A percentile compares a stretch with the other conserved stretches of the same genome.
phyloP scores from a whole-genome alignment of 495 filamentous ascomycete species.

The Pseudoneurospora amorphoporcata region DNA sequence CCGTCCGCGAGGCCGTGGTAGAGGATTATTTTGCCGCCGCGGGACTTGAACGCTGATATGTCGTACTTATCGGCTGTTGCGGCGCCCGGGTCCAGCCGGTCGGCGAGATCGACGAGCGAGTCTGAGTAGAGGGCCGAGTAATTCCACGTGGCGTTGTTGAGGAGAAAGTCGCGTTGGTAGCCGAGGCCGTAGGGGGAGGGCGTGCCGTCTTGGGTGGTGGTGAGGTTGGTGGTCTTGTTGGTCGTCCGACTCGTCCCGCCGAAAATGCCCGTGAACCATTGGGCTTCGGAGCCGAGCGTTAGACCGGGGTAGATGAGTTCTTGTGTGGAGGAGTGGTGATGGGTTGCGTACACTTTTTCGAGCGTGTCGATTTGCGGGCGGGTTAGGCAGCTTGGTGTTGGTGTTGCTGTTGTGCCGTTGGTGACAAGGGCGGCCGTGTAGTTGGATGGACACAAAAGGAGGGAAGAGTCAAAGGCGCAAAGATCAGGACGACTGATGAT shows the following conservation, averaged over 20 bases:
- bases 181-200: constrained; percentile 25
- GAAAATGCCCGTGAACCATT: constrained; percentile 4
- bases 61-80: constrained; percentile 37
- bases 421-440: constrained; percentile 6
- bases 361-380: constrained; percentile 45
- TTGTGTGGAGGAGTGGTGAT: constrained; percentile 36
- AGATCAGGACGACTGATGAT: constrained; percentile 50
- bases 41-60: constrained; percentile 28
- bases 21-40: constrained; percentile 45
- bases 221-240: constrained; percentile 10
- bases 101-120: constrained; percentile 8
- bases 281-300: constrained; percentile 23
- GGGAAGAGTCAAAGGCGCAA: constrained; percentile 45
- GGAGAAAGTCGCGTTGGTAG: constrained; percentile 32
- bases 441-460: constrained; percentile 37
- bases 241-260: too few species aligned
- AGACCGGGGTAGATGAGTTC: constrained; percentile 44
- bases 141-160: constrained; percentile 30
- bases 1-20: constrained; percentile 48
- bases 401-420: constrained; percentile 25
- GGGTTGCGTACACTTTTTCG: constrained; percentile 43
- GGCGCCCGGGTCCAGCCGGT: constrained; percentile 27
- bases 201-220: background rate
- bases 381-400: constrained; percentile 40
- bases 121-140: constrained; percentile 21